Evolutionary conservation across 2,329 filamentous ascomycete species (phyloP).

Genomic region (Colletotrichum sp.): DNA sequence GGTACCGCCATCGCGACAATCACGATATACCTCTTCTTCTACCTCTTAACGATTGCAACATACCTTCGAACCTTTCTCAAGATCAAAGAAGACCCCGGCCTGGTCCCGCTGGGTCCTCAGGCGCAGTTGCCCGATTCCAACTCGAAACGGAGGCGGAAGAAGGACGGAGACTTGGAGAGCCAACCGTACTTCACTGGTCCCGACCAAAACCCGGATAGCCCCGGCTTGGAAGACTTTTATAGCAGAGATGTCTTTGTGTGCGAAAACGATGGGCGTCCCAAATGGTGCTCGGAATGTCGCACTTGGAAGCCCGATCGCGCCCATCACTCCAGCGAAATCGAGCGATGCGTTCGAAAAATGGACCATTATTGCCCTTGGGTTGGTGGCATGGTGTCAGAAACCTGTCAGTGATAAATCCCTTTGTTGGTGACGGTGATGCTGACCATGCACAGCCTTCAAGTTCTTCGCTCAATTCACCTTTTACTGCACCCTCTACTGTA

Average conservation of each 20-base stretch:
- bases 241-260: slow-evolving; percentile 84
- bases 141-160: slow-evolving; percentile 28
- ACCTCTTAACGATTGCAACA: slow-evolving; percentile 67
- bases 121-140: slow-evolving; percentile 10
- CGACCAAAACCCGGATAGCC: slow-evolving; percentile 61
- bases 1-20: slow-evolving; percentile 73
- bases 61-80: slow-evolving; percentile 76
- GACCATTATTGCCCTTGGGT: slow-evolving; percentile 98
- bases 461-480: slow-evolving; percentile 89
- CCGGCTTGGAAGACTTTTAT: slow-evolving; percentile 78
- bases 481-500: slow-evolving; percentile 73
- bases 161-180: slow-evolving; percentile 35
- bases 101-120: slow-evolving; percentile 64
- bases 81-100: slow-evolving; percentile 74
- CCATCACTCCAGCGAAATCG: slow-evolving; percentile 85
- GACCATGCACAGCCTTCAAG: slow-evolving; percentile 69
- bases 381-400: slow-evolving; percentile 90
- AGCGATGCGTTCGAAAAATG: slow-evolving; percentile 86
- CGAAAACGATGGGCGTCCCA: slow-evolving; percentile 80
- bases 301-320: slow-evolving; percentile 89
- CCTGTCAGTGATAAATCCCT: slow-evolving; percentile 50
- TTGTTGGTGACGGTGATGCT: neutral
- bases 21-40: slow-evolving; percentile 73
- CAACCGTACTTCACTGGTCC: slow-evolving; percentile 38
- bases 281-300: slow-evolving; percentile 83